Conservation (phyloP, 2,329 filamentous ascomycete species). For the Alternaria postmessia region DNA sequence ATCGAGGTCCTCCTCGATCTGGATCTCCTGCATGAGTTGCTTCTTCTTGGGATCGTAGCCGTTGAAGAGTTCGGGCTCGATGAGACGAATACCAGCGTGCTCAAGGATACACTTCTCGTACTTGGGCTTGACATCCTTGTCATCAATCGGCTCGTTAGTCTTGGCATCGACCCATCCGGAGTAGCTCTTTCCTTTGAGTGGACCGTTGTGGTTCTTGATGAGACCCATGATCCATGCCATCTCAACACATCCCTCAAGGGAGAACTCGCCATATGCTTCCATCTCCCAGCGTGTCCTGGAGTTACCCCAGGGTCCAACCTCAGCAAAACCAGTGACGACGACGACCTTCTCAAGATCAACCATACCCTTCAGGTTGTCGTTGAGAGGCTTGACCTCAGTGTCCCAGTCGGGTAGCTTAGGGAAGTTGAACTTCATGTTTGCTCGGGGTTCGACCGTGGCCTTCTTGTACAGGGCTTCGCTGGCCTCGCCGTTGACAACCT, state of each 20-base stretch:
- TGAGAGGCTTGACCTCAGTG: constrained; percentile 85
- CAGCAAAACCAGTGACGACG: constrained; percentile 94
- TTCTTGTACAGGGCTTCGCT: constrained; percentile 95
- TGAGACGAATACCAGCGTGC: constrained; percentile 95
- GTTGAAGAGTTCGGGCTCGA: constrained; percentile 95
- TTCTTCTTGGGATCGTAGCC: constrained; percentile 99
- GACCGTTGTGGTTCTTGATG: constrained; percentile 98
- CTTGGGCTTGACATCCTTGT: constrained; percentile 97
- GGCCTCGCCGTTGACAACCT: constrained; percentile 92
- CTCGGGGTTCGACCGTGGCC: constrained; percentile 89
- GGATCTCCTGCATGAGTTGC: constrained; percentile 95
- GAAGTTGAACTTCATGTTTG: constrained; percentile 98
- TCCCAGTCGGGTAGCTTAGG: constrained; percentile 91
- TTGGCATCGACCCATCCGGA: constrained; percentile 97
- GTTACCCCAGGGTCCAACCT: constrained; percentile 98
- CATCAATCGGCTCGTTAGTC: constrained; percentile 92
- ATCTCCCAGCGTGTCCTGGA: constrained; percentile 98
- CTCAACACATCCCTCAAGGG: constrained; percentile 95
- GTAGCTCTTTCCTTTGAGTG: constrained; percentile 94
- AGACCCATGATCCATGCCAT: constrained; percentile 99
- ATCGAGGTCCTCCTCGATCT: constrained; percentile 95
- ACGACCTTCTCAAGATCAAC: constrained; percentile 98
- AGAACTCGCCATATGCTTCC: constrained; percentile 97
- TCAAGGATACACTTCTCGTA: constrained; percentile 98
- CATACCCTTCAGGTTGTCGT: constrained; percentile 92